phyloP scores from a whole-genome alignment of 495 filamentous ascomycete species.

The Hyaloscypha variabilis region DNA sequence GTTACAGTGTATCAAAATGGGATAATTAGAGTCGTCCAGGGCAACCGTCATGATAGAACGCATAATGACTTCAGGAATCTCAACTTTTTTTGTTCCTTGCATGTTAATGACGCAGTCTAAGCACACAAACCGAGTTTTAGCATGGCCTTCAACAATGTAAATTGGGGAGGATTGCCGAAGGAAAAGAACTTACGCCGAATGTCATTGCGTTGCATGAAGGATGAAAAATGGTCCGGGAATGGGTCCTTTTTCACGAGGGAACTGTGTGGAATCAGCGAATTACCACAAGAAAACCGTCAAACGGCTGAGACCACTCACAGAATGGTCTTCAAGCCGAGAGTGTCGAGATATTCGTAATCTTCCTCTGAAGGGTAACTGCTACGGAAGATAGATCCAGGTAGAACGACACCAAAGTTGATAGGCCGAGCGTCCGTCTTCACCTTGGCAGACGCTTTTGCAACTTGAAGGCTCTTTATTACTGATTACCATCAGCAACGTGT shows the following conservation, averaged over 20 bases:
- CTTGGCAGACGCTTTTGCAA: constrained; percentile 12
- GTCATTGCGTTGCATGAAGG: constrained; percentile 61
- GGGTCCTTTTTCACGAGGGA: constrained; percentile 72
- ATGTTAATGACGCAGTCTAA: constrained; percentile 65
- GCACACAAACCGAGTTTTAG: neutral
- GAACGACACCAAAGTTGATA: constrained; percentile 67
- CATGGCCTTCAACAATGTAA: neutral
- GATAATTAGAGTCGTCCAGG: constrained; percentile 67
- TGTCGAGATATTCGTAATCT: constrained; percentile 66
- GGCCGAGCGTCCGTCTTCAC: constrained; percentile 43
- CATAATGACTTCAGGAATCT: constrained; percentile 64
- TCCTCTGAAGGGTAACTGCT: constrained; percentile 69
- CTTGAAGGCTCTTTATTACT: constrained; percentile 37
- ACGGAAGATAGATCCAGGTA: constrained; percentile 67
- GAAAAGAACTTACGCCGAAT: constrained; percentile 50
- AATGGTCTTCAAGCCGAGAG: constrained; percentile 70
- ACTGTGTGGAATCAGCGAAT: constrained; percentile 44
- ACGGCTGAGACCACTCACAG: constrained; percentile 56
- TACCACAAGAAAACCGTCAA: too few relatives aligned
- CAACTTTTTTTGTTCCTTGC: constrained; percentile 74
- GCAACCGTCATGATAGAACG: constrained; percentile 64
- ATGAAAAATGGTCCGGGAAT: constrained; percentile 54
- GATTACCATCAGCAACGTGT: constrained; percentile 44
- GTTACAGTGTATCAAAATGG: constrained; percentile 84
- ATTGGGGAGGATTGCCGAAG: neutral